These are phyloP conservation scores for Colletotrichum sp. DNA, from an alignment of 2,329 filamentous ascomycete species.

Conservation along the genomic window DNA sequence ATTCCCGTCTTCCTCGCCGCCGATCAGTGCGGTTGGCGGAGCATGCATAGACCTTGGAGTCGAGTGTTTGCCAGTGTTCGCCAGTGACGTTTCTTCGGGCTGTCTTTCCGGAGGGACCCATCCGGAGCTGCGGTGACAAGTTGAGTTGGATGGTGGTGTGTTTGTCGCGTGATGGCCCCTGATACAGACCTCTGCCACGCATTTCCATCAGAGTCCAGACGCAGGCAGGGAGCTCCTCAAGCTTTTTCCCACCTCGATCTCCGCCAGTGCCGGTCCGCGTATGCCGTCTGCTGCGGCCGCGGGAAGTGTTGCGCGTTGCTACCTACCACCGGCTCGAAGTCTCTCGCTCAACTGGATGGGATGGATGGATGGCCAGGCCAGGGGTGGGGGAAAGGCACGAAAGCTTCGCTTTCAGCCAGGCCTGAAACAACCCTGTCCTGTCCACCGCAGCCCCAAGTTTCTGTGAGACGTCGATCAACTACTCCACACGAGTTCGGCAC, in stretches of 20 bases:
- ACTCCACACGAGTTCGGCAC: slow-evolving; percentile 17
- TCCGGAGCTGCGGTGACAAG: not conserved
- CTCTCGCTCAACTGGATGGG: not conserved
- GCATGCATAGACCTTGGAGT: slow-evolving; percentile 10
- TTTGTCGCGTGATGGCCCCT: not conserved
- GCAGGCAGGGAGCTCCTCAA: not conserved
- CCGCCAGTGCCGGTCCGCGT: not conserved
- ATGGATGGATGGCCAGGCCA: not conserved
- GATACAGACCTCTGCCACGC: not conserved
- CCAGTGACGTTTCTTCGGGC: not conserved
- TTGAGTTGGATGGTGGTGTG: not conserved
- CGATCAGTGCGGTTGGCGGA: not conserved
- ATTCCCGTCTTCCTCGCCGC: not conserved
- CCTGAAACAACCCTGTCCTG: slow-evolving; percentile 20
- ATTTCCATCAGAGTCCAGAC: not conserved
- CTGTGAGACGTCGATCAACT: slow-evolving; percentile 15
- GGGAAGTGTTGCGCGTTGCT: not conserved
- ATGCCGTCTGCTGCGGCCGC: not conserved
- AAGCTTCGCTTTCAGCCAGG: slow-evolving; percentile 10
- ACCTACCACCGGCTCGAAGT: not conserved
- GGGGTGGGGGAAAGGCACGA: not conserved
- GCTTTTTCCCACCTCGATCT: not conserved
- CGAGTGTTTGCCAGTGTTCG: not conserved
- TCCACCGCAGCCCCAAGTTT: slow-evolving; percentile 2
- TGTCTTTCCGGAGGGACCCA: not conserved